Evolutionary conservation across 2,329 filamentous ascomycete genomes (phyloP), one percentile per base, ranked within the genome.

Genomic region (Pseudocercospora pini-densiflorae): DNA sequence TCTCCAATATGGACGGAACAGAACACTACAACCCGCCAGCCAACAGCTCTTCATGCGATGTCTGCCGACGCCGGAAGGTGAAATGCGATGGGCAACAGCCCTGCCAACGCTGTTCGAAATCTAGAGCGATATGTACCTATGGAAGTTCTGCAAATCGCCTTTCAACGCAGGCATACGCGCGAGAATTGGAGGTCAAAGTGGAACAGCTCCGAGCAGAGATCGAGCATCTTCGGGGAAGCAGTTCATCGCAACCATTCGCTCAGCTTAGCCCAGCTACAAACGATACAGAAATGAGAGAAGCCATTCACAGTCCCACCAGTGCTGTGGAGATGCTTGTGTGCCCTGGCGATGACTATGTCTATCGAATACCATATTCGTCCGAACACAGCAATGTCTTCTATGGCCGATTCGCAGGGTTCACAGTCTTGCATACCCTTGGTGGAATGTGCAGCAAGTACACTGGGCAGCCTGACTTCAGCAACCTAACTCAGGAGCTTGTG

Each of bases 391-490:
- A 16, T 12, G 53, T 45, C 55, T 64, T 64, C 31, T 57, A 64
- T 31, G 62, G 62, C 10, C 55, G 55, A 5, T 59, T 64, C 21
- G 62, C 62, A 8, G 62, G 62, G 7, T 57, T 64, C 27, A 60
- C 54, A 33, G 57, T 64, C 9, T 47, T 64, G 9, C 55, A 57
- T 7, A 64, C 62, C 2, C 40, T 64, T 23, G 43, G 62, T 9
- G 62, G 59, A 10, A 55, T 64, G 29, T 64, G 62, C 31, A 54
- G 40, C n/a, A 33, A 36, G 21, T 54, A 33, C 27, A 40, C 77
- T 24, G 62, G 62, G 36, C 19, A 23, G 2, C 2, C 49, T 29
- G 31, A 57, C n/a, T 43, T 57, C 5, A 5, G 8, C 40, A 16
- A 45, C n/a, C 40, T 45, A 12, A 45, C 14, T 10, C 40, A 45